Evolutionary conservation across 2,329 filamentous ascomycete species (phyloP).

Genomic region (Paecilomyces sp.): DNA sequence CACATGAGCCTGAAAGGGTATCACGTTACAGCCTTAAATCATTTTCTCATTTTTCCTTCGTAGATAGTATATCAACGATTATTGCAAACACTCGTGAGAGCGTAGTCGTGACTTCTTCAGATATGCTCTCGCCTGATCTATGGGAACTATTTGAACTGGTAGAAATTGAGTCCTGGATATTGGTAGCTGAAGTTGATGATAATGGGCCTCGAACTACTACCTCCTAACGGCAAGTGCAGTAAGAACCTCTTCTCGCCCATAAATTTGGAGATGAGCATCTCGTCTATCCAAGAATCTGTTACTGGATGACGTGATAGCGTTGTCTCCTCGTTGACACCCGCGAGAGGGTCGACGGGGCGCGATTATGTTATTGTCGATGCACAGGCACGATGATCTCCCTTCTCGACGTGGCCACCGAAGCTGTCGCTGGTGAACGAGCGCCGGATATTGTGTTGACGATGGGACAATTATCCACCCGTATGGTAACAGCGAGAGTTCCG

Average conservation of each 20-base stretch:
- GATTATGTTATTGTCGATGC: neutral
- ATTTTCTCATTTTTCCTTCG: neutral
- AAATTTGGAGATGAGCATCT: neutral
- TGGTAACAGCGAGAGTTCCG: neutral
- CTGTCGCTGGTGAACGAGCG: neutral
- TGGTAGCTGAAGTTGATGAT: neutral
- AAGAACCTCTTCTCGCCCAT: neutral
- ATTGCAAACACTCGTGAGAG: neutral
- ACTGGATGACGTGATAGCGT: neutral
- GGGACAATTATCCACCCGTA: neutral
- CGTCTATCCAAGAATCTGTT: neutral
- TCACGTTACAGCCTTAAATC: neutral
- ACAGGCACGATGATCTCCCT: neutral
- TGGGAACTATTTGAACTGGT: neutral
- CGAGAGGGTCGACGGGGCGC: neutral
- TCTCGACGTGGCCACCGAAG: neutral
- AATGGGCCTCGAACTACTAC: neutral
- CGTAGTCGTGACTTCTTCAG: no score
- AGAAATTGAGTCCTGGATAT: neutral
- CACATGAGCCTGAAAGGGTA: neutral
- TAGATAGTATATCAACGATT: neutral
- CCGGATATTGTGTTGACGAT: neutral
- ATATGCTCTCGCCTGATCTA: neutral
- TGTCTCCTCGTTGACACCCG: neutral
- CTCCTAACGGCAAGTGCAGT: neutral